phyloP scores from a whole-genome alignment of 371 early-diverging fungal genomes.

The Syncephalis fuscata region DNA sequence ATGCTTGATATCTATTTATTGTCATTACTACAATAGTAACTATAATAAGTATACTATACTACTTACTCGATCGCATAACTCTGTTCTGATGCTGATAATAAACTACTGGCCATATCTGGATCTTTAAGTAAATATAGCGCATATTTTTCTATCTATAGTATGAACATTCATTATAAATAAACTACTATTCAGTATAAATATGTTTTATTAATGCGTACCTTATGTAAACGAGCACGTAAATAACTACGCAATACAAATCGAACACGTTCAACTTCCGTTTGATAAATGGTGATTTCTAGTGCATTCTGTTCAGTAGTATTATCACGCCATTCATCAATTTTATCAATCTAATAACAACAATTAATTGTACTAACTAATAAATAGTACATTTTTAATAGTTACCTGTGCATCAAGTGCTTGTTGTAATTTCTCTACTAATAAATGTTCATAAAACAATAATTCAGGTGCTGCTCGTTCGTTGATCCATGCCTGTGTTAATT shows the following conservation, averaged over 20 bases:
- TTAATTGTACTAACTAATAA: too few species aligned
- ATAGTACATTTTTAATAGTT: too few species aligned
- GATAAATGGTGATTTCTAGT: conserved; percentile 26
- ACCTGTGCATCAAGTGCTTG: conserved; percentile 46
- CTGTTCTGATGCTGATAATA: not conserved
- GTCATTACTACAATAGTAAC: too few species aligned
- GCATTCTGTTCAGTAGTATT: not conserved
- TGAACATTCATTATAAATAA: not conserved
- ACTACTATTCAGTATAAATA: not conserved
- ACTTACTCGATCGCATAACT: not conserved
- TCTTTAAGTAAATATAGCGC: not conserved
- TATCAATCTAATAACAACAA: not conserved
- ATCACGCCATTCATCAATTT: not conserved
- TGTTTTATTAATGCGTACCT: conserved; percentile 15
- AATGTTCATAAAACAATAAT: conserved; percentile 38
- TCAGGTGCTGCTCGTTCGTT: conserved; percentile 71
- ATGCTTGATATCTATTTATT: too few species aligned
- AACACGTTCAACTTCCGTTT: conserved; percentile 69
- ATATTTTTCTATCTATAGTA: not conserved
- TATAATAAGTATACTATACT: too few species aligned
- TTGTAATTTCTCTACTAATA: conserved; percentile 33
- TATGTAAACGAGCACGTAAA: conserved; percentile 43
- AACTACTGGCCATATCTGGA: not conserved
- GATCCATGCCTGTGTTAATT: conserved; percentile 52
- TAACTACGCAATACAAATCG: conserved; percentile 62